Base-by-base conservation (phyloP, 2,329 filamentous ascomycete genomes). In the Hypoxylon sp. region DNA sequence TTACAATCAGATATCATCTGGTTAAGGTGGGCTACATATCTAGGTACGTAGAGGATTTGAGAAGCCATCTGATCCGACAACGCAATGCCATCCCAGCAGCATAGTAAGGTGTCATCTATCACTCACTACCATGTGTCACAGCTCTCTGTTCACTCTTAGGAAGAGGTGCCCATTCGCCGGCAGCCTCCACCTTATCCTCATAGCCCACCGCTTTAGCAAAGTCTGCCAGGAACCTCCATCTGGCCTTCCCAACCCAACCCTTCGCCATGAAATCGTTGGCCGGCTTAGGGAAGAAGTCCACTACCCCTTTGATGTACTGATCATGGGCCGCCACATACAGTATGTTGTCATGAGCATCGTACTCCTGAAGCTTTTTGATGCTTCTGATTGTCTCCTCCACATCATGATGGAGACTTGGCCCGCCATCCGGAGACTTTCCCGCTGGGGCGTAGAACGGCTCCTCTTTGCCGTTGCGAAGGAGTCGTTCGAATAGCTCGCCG, bases 221-320 rank as follows among this genome's bases (percentile, higher is more conserved):
- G 61, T 86, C 84, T 32, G 75, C 78, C 69, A 87, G 72, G 70
- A 87, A 87, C 55, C 77, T 70, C 80, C 84, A 88, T 32, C 79
- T 74, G 1, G 74, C 74, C 65, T 82, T 80, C 49, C 78, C 70
- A n/a, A 75, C 79, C 80, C 81, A 83, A 0, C 78, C 80, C 67
- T 84, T 81, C 58, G 76, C 66, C 61, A 74, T 72, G 74, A 83
- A 86, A 4, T 76, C 77, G 67, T 85, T 83, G 9, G 80, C 79
- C n/a, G 70, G 76, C 52, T 78, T 76, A 0, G 85, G 84, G 68
- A 84, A 87, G 61, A 85, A 81, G 5, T 83, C 81, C 0, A 83
- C 72, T 2, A 83, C 74, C 22, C 77, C 74, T 32, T 80, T 53
- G 26, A 73, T 33, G 30, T 63, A 52, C 8, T 61, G 55, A 12